These are phyloP conservation scores for Microdochium nivale DNA, from an alignment of 2,329 filamentous ascomycete genomes.

Conservation along the genomic window DNA sequence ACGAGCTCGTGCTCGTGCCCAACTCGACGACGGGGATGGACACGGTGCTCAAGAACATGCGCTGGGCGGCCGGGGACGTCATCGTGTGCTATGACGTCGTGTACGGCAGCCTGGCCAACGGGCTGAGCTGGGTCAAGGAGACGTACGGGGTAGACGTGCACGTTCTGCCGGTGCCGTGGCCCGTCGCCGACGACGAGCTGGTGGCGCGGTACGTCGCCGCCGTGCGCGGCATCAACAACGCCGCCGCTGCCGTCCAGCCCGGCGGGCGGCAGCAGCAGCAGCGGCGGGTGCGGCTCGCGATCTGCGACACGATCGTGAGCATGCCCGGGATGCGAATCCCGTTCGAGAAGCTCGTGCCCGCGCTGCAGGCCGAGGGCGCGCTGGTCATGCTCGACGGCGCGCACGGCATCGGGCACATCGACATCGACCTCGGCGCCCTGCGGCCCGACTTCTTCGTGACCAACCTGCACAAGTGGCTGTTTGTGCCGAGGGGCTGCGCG, in stretches of 20 bases:
- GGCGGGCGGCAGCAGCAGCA: too few species aligned
- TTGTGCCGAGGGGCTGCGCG: constrained; percentile 54
- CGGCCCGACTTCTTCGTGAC: constrained; percentile 59
- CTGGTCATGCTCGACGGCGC: constrained; percentile 57
- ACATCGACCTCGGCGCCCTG: constrained; percentile 45
- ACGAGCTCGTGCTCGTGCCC: constrained; percentile 45
- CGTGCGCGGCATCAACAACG: constrained; percentile 22
- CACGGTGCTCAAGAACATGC: constrained; percentile 52
- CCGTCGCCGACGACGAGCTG: constrained; percentile 46
- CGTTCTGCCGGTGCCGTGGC: constrained; percentile 42
- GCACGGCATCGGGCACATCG: constrained; percentile 56
- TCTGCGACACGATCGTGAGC: constrained; percentile 59
- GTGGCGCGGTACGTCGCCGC: constrained; percentile 40
- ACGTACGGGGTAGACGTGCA: constrained; percentile 27
- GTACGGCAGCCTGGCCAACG: constrained; percentile 53
- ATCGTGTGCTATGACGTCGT: constrained; percentile 56
- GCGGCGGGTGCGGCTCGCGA: constrained; percentile 44
- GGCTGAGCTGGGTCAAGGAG: constrained; percentile 48
- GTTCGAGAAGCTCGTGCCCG: constrained; percentile 47
- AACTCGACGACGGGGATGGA: constrained; percentile 59
- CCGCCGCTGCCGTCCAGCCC: too few species aligned
- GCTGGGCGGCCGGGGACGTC: constrained; percentile 44
- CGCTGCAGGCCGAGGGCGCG: constrained; percentile 46
- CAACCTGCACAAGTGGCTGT: constrained; percentile 64
- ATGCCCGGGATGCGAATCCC: constrained; percentile 56